phyloP scores from a whole-genome alignment of 768 basidiomycete species.

The Russula abietina region DNA sequence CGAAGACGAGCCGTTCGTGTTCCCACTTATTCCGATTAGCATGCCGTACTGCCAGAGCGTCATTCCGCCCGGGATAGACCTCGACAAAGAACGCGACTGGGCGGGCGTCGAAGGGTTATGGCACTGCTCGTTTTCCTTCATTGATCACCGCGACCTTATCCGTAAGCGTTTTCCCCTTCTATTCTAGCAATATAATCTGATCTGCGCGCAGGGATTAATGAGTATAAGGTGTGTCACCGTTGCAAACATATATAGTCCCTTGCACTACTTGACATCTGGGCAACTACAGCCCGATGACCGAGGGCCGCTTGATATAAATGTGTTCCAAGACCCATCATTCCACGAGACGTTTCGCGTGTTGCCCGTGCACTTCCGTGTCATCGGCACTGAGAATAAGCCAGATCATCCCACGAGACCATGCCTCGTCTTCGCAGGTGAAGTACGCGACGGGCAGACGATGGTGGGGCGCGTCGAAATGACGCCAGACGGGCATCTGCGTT shows the following conservation, averaged over 20 bases:
- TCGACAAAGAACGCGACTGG: slow-evolving; percentile 45
- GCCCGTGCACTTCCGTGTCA: slow-evolving; percentile 42
- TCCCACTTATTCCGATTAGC: slow-evolving; percentile 42
- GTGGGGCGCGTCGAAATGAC: slow-evolving; percentile 51
- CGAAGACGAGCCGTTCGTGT: slow-evolving; percentile 29
- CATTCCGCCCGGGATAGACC: slow-evolving; percentile 36
- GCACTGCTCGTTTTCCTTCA: slow-evolving; percentile 60
- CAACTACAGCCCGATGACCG: slow-evolving; percentile 29
- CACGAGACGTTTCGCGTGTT: slow-evolving; percentile 48
- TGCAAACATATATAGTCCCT: background rate
- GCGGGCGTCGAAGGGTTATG: slow-evolving; percentile 54
- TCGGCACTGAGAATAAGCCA: slow-evolving; percentile 39
- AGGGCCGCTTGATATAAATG: slow-evolving; percentile 36
- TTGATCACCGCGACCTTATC: slow-evolving; percentile 60
- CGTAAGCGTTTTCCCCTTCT: slow-evolving; percentile 37
- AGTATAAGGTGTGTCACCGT: slow-evolving; percentile 27
- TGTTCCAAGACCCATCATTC: slow-evolving; percentile 49
- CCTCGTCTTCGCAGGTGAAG: slow-evolving; percentile 49
- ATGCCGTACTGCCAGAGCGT: slow-evolving; percentile 49
- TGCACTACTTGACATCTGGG: background rate
- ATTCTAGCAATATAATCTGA: background rate
- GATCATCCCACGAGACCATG: slow-evolving; percentile 46
- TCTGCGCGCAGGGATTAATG: slow-evolving; percentile 45
- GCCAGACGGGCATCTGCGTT: slow-evolving; percentile 50
- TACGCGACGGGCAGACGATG: slow-evolving; percentile 44